Evolutionary conservation across 2,329 filamentous ascomycete species (phyloP), one percentile per base, ranked within the genome.

Genomic region (Metarhizium sp.): DNA sequence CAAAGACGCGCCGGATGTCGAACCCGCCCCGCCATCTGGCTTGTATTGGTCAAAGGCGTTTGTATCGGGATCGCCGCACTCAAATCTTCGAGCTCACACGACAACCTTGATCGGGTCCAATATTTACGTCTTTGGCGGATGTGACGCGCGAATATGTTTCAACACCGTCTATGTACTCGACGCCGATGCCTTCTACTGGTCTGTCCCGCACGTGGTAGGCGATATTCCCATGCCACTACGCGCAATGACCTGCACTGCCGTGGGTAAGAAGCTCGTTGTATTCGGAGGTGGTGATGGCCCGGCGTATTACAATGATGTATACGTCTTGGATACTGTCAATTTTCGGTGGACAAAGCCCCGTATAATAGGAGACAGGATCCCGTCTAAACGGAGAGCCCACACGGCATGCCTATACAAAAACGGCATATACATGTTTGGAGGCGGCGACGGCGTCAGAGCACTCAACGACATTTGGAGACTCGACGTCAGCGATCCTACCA

Each of bases 381-480:
- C 85, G 1, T 84, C 80, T 55, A 81, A 82, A 60, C 75, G 85
- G 25, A 74, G 85, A 52, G 85, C 85, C 3, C 85, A 88, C 66
- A 87, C 85, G 3, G 84, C 85, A n/a, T 87, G 85, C 61, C 71
- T 87, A 20, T 86, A 87, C 71, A 84, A 85, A 67, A 86, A 82
- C 61, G 84, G 85, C 32, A 82, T 88, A 60, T 87, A 87, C 65
- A 73, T 88, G n/a, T 88, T 88, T 65, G 85, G 85, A 34, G 85
- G 85, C 50, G 85, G 85, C 45, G 85, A 88, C 64, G 85, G 85
- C 48, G 81, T 86, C n/a, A 76, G 82, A 50, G 85, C 85, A 5
- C 74, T 88, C 55, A 87, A 87, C 64, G 85, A 88, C 62, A 82
- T 88, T 20, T 88, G 85, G 85, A 75, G 85, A n/a, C 76, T 88